A percentile compares a stretch with the other conserved stretches of the same genome.
These are phyloP conservation scores for Podaxis sp. DNA, from an alignment of 768 basidiomycete genomes.

Conservation along the genomic window DNA sequence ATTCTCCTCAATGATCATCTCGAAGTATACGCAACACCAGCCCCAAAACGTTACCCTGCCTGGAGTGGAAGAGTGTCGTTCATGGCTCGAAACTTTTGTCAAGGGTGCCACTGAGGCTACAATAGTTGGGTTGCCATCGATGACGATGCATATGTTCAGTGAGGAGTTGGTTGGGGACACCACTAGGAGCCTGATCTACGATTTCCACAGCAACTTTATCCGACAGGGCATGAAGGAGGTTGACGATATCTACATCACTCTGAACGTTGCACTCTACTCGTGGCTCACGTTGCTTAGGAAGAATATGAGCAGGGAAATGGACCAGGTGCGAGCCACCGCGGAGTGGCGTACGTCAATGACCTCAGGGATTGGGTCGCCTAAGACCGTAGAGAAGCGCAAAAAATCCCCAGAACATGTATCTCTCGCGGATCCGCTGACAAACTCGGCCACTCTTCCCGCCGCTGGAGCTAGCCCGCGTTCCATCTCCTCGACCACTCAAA, in stretches of 20 bases:
- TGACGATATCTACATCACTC: conserved; percentile 80
- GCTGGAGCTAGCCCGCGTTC: conserved; percentile 15
- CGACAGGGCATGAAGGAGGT: conserved; percentile 48
- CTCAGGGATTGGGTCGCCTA: conserved; percentile 22
- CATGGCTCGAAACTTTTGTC: conserved; percentile 60
- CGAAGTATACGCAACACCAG: conserved; percentile 63
- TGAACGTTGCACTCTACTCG: conserved; percentile 78
- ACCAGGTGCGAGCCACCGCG: conserved; percentile 59
- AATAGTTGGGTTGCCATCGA: conserved; percentile 77
- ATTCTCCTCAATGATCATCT: conserved; percentile 74
- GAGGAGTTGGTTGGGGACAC: conserved; percentile 47
- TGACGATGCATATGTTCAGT: conserved; percentile 78
- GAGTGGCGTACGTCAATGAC: conserved; percentile 43
- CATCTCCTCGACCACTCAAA: conserved; percentile 21
- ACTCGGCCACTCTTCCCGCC: conserved; percentile 27
- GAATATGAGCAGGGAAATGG: conserved; percentile 72
- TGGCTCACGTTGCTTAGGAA: conserved; percentile 79
- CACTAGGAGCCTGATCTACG: conserved; percentile 48
- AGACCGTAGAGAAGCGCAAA: conserved; percentile 21
- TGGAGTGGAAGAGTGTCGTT: conserved; percentile 31
- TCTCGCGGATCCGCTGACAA: conserved; percentile 22
- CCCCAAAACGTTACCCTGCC: conserved; percentile 30
- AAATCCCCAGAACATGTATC: conserved; percentile 34
- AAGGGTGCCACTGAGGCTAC: conserved; percentile 63
- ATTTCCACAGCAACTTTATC: conserved; percentile 69